Evolutionary conservation across 441 rosid genomes (phyloP).

Genomic region (Jatropha multifida): DNA sequence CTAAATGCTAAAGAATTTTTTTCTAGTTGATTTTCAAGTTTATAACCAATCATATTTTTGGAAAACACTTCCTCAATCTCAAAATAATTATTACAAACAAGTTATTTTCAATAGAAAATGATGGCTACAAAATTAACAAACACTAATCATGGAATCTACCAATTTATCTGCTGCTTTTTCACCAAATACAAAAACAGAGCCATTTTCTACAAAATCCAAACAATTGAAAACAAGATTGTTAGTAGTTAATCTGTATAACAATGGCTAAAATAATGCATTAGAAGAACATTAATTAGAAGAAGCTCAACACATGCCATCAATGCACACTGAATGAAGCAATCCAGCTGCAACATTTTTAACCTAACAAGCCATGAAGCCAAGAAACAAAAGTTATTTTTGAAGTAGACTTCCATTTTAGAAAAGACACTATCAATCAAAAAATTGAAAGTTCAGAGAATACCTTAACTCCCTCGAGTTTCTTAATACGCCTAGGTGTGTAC

Average conservation of each 20-base stretch:
- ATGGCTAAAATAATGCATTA: background rate
- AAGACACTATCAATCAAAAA: conserved; percentile 22
- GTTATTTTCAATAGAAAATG: background rate
- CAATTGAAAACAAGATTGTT: conserved; percentile 22
- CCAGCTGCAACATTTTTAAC: conserved; percentile 84
- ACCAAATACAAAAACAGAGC: conserved; percentile 79
- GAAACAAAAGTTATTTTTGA: conserved; percentile 19
- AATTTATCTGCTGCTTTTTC: conserved; percentile 52
- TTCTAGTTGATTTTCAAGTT: background rate
- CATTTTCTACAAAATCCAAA: conserved; percentile 62
- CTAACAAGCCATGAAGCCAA: conserved; percentile 38
- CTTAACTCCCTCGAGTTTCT: conserved; percentile 78
- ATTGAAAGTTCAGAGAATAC: conserved; percentile 36
- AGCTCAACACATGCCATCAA: conserved; percentile 56
- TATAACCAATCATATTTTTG: background rate
- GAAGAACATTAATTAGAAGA: conserved; percentile 15
- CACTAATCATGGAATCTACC: conserved; percentile 39
- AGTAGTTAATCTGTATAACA: background rate
- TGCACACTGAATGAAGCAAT: conserved; percentile 84
- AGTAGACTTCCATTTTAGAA: conserved; percentile 12
- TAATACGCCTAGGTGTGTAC: conserved; percentile 85
- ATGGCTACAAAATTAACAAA: background rate
- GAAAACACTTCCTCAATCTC: too few species aligned
- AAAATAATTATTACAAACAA: too few species aligned
- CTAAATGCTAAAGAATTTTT: background rate